phyloP scores from a whole-genome alignment of 2,329 filamentous ascomycete species.

The Lachnellula occidentalis region DNA sequence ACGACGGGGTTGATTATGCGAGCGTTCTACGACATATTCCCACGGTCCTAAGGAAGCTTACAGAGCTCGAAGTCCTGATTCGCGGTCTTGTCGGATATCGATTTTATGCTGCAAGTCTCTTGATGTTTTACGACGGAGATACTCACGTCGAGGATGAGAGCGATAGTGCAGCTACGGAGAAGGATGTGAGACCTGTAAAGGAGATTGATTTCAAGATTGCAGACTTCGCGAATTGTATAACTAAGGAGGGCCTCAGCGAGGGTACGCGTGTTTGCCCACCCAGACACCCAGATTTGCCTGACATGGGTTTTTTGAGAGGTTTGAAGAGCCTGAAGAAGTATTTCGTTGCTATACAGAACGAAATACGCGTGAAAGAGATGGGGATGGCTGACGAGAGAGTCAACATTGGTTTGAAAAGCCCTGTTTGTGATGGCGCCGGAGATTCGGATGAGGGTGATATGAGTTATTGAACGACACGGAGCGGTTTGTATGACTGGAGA shows the following conservation, averaged over 20 bases:
- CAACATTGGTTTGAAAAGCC: constrained; percentile 4
- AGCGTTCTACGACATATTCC: constrained; percentile 86
- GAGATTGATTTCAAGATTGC: constrained; percentile 93
- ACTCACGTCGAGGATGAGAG: constrained; percentile 47
- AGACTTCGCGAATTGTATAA: constrained; percentile 97
- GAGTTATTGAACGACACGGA: constrained; percentile 20
- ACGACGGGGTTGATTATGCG: constrained; percentile 75
- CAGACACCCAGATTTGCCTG: constrained; percentile 70
- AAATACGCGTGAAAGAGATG: constrained; percentile 48
- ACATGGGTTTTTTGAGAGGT: constrained; percentile 84
- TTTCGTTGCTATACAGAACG: constrained; percentile 80
- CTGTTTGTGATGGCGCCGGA: constrained; percentile 1
- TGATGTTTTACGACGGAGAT: constrained; percentile 96
- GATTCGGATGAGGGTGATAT: constrained; percentile 21
- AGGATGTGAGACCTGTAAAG: constrained; percentile 34
- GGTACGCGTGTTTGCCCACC: constrained; percentile 68
- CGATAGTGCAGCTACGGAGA: constrained; percentile 34
- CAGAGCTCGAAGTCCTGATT: constrained; percentile 78
- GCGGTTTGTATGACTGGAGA: constrained; percentile 1
- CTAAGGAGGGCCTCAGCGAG: constrained; percentile 66
- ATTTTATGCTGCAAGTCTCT: constrained; percentile 89
- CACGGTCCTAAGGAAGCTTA: constrained; percentile 76
- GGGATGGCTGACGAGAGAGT: constrained; percentile 6
- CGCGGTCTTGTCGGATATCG: constrained; percentile 75
- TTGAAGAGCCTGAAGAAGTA: constrained; percentile 74